phyloP scores from a whole-genome alignment of 2,329 filamentous ascomycete species.

The Sclerotinia subarctica region DNA sequence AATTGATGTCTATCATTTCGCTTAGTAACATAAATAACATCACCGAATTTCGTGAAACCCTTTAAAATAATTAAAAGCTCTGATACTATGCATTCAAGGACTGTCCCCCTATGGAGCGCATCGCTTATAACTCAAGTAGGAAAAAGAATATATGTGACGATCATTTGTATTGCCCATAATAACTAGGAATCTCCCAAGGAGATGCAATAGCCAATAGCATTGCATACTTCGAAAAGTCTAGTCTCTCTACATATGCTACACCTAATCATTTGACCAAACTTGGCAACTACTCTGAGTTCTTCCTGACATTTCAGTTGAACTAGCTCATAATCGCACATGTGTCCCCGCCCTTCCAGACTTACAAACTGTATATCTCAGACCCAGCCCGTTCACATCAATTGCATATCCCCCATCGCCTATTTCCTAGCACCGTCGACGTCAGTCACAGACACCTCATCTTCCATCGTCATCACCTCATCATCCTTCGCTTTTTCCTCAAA shows the following conservation, averaged over 20 bases:
- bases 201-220: background rate
- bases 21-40: slow-evolving; percentile 4
- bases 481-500: slow-evolving; percentile 22
- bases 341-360: no score
- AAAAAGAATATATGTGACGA: background rate
- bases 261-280: background rate
- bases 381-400: background rate
- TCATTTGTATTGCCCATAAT: background rate
- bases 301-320: background rate
- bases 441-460: background rate
- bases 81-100: background rate
- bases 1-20: slow-evolving; percentile 1
- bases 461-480: slow-evolving; percentile 25
- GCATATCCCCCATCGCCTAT: background rate
- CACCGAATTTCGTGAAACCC: background rate
- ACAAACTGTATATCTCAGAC: background rate
- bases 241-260: background rate
- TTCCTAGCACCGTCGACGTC: background rate
- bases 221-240: background rate
- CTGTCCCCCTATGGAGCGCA: no score
- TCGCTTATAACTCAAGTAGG: no score
- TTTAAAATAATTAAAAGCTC: background rate
- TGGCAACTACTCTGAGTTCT: background rate
- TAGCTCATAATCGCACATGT: background rate
- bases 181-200: background rate